phyloP scores from a whole-genome alignment of 106 monocot genomes.

The Apostasia shenzhenica region DNA sequence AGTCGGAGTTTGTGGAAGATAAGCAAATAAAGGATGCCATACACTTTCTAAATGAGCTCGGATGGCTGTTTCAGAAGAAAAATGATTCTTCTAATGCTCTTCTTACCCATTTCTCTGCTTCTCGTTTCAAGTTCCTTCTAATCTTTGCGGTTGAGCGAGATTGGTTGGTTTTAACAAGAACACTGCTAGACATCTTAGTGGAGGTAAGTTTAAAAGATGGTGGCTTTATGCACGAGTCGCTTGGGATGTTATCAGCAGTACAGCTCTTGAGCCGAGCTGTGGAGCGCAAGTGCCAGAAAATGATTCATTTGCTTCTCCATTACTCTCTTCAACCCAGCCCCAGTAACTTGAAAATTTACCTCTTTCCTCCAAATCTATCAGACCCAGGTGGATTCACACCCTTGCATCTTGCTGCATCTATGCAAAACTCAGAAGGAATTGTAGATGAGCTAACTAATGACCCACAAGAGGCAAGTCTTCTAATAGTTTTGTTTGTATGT shows the following conservation, averaged over 20 bases:
- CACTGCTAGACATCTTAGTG: slow-evolving; percentile 61
- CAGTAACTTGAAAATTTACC: slow-evolving; percentile 24
- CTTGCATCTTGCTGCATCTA: slow-evolving; percentile 87
- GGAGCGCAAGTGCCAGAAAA: slow-evolving; percentile 72
- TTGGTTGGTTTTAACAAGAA: slow-evolving; percentile 52
- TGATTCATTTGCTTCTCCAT: slow-evolving; percentile 81
- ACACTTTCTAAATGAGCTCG: slow-evolving; percentile 92
- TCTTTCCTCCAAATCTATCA: slow-evolving; percentile 61
- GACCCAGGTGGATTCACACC: slow-evolving; percentile 90
- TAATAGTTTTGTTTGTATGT: too few species aligned
- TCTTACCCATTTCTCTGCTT: slow-evolving; percentile 43
- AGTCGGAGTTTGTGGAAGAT: slow-evolving; percentile 54
- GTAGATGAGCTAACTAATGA: slow-evolving; percentile 87
- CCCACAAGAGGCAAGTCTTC: slow-evolving; percentile 52
- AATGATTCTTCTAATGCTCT: neutral
- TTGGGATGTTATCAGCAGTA: slow-evolving; percentile 58
- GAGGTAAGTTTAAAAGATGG: slow-evolving; percentile 42
- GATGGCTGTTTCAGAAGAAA: slow-evolving; percentile 90
- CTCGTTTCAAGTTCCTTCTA: slow-evolving; percentile 75
- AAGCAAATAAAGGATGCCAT: slow-evolving; percentile 44
- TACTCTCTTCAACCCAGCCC: slow-evolving; percentile 20
- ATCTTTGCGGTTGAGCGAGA: slow-evolving; percentile 79
- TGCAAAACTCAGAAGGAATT: slow-evolving; percentile 59
- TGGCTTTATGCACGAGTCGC: slow-evolving; percentile 38
- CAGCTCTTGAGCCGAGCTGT: slow-evolving; percentile 85